Evolutionary conservation across 148 eudicot genomes (phyloP).

Genomic region (Silene latifolia): DNA sequence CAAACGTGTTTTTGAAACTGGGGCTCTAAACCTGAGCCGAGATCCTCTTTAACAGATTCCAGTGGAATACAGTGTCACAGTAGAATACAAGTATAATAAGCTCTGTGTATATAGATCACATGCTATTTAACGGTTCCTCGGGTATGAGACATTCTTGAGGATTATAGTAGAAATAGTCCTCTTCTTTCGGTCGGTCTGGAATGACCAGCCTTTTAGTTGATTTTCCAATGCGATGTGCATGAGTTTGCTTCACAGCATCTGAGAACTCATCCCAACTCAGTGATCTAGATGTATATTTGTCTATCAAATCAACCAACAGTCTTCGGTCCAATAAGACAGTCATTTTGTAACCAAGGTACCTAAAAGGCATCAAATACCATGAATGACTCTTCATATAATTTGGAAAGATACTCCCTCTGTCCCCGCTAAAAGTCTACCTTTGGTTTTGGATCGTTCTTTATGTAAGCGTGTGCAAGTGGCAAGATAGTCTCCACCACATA

Average conservation of each 20-base stretch:
- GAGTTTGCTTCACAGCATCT: slow-evolving; percentile 67
- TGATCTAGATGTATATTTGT: slow-evolving; percentile 58
- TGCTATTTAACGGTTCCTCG: slow-evolving; percentile 38
- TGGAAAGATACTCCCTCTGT: neutral
- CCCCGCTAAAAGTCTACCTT: neutral
- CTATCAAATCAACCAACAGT: slow-evolving; percentile 78
- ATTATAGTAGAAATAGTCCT: slow-evolving; percentile 87
- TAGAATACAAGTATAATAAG: slow-evolving; percentile 12
- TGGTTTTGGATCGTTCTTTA: neutral
- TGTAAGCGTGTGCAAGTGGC: neutral
- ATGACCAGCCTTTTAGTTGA: slow-evolving; percentile 68
- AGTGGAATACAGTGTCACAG: slow-evolving; percentile 12
- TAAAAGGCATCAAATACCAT: slow-evolving; percentile 23
- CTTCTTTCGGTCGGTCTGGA: slow-evolving; percentile 91
- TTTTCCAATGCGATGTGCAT: slow-evolving; percentile 73
- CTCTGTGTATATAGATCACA: slow-evolving; percentile 16
- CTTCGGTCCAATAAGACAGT: slow-evolving; percentile 76
- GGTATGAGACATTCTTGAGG: slow-evolving; percentile 80
- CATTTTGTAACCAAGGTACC: slow-evolving; percentile 85
- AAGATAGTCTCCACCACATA: too few species aligned
- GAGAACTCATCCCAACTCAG: slow-evolving; percentile 93
- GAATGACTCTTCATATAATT: neutral
- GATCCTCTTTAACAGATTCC: slow-evolving; percentile 12
- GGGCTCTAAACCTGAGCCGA: slow-evolving; percentile 5
- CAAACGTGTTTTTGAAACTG: slow-evolving; percentile 6